Evolutionary conservation across 805 yeast species (phyloP), one percentile per base, ranked within the genome.

Genomic region (Wickerhamia fluorescens): DNA sequence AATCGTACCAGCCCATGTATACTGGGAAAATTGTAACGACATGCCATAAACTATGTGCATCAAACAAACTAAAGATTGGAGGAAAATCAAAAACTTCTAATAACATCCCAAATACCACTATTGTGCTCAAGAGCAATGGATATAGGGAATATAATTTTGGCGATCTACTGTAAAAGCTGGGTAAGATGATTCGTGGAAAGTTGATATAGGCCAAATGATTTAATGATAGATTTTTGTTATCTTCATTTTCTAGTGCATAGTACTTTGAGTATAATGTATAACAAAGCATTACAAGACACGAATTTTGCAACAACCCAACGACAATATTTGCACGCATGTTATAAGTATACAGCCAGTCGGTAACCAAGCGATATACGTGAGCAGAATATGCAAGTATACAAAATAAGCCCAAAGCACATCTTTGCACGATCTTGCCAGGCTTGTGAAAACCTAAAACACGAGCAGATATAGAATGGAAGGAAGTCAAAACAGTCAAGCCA

Each of bases 11-110:
- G 2, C 64, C 62, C 27, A 38, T 48, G 23, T 51, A 51, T n/a
- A 47, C 53, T 5, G 61, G 59, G 16, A 62, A 49, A 2, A 88
- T 77, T 0, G 98, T 92, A 11, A 84, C 73, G 22, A 82, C 67
- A 52, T 92, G 98, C 98, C 98, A 92, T 24, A 89, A 47, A 0
- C 96, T 76, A 54, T 92, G 98, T 0, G 96, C 94, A 55, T 92
- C 98, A 1, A 92, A 46, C 28, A 83, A 66, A 41, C 69, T 81
- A 31, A 36, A 53, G 21, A 80, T 49, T 10, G 83, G 92, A 4
- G 94, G 72, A 51, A 92, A 92, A 55, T 89, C 98, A 54, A 87
- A 82, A 20, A 89, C 56, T 51, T 89, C 98, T 40, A 89, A 71
- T n/a, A 81, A 66, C 92, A 86, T 85, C 1, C 95, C 96, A 14